Evolutionary conservation across 129 eudicot genomes (phyloP), one percentile per base, ranked within the genome.

Genomic region (Ambrosia artemisiifolia): DNA sequence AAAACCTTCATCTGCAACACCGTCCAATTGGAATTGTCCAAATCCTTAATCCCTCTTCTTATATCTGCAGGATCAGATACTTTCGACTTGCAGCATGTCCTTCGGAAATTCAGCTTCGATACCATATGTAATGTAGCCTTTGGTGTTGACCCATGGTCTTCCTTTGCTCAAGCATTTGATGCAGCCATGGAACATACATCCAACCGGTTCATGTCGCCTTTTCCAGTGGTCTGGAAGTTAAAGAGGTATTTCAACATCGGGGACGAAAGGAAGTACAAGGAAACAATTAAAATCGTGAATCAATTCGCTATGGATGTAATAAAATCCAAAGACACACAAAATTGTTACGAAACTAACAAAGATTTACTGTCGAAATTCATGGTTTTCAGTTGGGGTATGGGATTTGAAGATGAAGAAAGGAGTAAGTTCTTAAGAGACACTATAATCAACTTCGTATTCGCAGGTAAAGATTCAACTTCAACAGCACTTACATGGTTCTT

Each of bases 401-500:
- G 80, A 18, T 78, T 74, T 63, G 42, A 86, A 40, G 49, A 43
- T 2, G 81, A 81, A 7, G 85, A 84, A 75, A 73, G 70, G 62
- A 60, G 83, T 16, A 76, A 60, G 7, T 87, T 84, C 74, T 55
- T 85, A 73, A 85, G 89, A 47, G 89, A 85, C 32, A 82, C 71
- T 3, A 67, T 82, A 3, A 85, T 85, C 18, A 82, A 82, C 51
- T 85, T 82, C 56, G 18, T 85, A 47, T 77, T 82, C 33, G 89
- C 86, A 72, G 86, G 86, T 64, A 85, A 82, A 72, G 86, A 85
- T 56, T 38, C 84, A 32, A 85, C 89, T 12, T 62, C 89, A 71
- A 79, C 80, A 3, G 89, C 89, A 24, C 72, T 85, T 64, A 82
- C 89, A 17, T 85, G 89, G 89, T 85, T 85, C 24, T 85, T 85